Evolutionary conservation across 202 grass and related monocot species (phyloP), one percentile per base, ranked within the genome.

Genomic region (Bolboschoenoplectus hybrid): DNA sequence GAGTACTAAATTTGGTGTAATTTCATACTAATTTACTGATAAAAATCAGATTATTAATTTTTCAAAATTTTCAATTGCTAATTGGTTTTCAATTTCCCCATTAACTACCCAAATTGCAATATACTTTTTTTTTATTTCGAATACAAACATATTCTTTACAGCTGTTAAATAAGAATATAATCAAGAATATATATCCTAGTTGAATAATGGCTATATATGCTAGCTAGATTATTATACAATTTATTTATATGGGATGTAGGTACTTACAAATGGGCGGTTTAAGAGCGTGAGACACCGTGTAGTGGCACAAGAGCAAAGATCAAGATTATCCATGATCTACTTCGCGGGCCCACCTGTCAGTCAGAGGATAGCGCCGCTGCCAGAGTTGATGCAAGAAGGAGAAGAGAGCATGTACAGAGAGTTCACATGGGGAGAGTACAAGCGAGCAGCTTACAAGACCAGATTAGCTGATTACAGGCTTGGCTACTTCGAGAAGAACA

Each of bases 371-470:
- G 86, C 89, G 17, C 94, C 94, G 45, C 34, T 92, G 75, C 86
- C 67, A 2, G 70, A 85, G 62, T 60, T 97, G 35, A 85, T 94
- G 35, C 38, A 71, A 36, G 90, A 87, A 13, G 90, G 89, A 10
- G 89, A 89, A 0, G 84, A 81, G 17, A 83, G 90, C 2, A 62
- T 88, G 1, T 97, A 97, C 89, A 90, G 84, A 56, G 92, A 93
- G 19, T 97, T 97, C 87, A 97, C 94, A 2, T 97, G 94, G 94
- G 60, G 46, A 45, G 94, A 94, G 87, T 97, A 94, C 92, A 97
- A 94, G 75, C 66, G 60, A 7, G 91, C 89, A 2, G 89, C 89
- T 1, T 91, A 87, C 84, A 43, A 45, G 58, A 90, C 88, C 26
- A 91, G 85, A 85, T 90, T 97, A 2, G 91, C 81, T 0, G 91